These are phyloP conservation scores for Candida easanensis DNA, from an alignment of 805 yeast species.

Conservation along the genomic window DNA sequence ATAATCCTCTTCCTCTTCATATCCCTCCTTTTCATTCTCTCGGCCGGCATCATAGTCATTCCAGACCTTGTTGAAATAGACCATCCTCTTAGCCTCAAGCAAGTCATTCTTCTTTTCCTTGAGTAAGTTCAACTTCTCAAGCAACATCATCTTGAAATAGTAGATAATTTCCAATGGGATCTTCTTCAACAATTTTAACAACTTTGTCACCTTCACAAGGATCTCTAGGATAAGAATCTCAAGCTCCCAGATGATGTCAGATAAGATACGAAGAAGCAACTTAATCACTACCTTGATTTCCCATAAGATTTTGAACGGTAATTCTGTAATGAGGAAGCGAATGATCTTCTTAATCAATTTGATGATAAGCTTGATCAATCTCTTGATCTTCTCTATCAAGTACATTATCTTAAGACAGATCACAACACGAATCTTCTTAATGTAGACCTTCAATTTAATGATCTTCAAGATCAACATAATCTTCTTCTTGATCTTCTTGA, in stretches of 20 bases:
- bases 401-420: conserved; percentile 20
- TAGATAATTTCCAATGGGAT: conserved; percentile 18
- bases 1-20: neutral
- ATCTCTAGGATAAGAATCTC: conserved; percentile 19
- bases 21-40: neutral
- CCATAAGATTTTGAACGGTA: conserved; percentile 22
- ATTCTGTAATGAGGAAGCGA: conserved; percentile 12
- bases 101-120: neutral
- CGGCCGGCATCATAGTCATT: conserved; percentile 10
- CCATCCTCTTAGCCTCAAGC: conserved; percentile 1
- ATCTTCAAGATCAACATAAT: conserved; percentile 17
- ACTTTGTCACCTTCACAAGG: conserved; percentile 12
- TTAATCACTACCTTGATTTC: conserved; percentile 18
- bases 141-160: conserved; percentile 17
- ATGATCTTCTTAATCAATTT: conserved; percentile 17
- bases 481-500: conserved; percentile 16
- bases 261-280: conserved; percentile 17
- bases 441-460: conserved; percentile 20
- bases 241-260: conserved; percentile 21
- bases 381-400: conserved; percentile 23
- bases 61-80: conserved; percentile 11
- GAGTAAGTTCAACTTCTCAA: conserved; percentile 14
- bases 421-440: conserved; percentile 14
- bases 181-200: conserved; percentile 14
- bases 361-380: conserved; percentile 15